A percentile compares a stretch with the other conserved stretches of the same genome.
Evolutionary conservation across 441 rosid genomes (phyloP).

Genomic region (Pelargonium myrrhifolium): DNA sequence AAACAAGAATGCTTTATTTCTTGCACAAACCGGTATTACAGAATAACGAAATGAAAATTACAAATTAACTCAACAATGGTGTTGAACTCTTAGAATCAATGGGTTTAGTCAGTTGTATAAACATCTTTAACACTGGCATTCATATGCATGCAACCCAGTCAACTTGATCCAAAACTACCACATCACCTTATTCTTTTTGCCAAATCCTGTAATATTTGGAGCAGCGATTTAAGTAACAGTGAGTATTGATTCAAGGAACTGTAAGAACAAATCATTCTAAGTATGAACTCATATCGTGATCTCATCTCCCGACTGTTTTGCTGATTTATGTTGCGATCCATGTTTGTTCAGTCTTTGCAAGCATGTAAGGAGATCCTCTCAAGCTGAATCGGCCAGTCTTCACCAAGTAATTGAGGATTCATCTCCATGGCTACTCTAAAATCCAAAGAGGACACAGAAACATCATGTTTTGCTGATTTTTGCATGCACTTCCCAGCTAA

Average conservation of each 20-base stretch:
- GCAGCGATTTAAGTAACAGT: neutral
- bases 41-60: neutral
- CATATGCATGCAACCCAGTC: neutral
- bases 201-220: neutral
- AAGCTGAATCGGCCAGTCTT: conserved; percentile 58
- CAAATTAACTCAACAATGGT: neutral
- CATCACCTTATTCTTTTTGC: neutral
- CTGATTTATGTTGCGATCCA: conserved; percentile 14
- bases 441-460: conserved; percentile 42
- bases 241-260: neutral
- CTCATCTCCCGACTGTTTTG: neutral
- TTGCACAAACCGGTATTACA: neutral
- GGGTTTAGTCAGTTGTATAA: neutral
- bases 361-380: conserved; percentile 48
- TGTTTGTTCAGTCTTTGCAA: conserved; percentile 33
- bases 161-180: neutral
- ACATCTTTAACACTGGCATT: neutral
- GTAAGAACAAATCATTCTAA: neutral
- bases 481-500: conserved; percentile 18
- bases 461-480: conserved; percentile 22
- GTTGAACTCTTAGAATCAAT: neutral
- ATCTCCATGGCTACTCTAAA: conserved; percentile 56
- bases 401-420: conserved; percentile 69
- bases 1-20: neutral
- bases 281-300: neutral